Evolutionary conservation across 371 early-diverging fungal genomes (phyloP).

Genomic region (Dipsacomyces acuminosporus): DNA sequence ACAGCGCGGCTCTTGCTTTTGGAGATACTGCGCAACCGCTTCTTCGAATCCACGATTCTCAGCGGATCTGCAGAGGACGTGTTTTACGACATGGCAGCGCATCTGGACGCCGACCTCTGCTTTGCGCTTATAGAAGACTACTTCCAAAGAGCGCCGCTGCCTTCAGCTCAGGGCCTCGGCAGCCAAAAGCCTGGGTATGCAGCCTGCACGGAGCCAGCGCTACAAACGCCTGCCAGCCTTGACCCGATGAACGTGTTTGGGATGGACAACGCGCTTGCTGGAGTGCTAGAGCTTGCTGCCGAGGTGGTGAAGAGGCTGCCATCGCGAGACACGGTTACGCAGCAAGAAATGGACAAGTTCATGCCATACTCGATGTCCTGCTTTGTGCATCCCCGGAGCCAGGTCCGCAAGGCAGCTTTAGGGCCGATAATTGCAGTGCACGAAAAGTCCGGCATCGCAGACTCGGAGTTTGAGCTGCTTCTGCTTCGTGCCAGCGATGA

Average conservation of each 20-base stretch:
- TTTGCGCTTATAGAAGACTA: conserved; percentile 40
- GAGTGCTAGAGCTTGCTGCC: conserved; percentile 43
- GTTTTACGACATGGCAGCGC: conserved; percentile 39
- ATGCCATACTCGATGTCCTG: conserved; percentile 40
- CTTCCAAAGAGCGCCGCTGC: conserved; percentile 36
- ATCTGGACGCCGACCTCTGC: conserved; percentile 38
- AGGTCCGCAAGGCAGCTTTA: conserved; percentile 46
- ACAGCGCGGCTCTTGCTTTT: conserved; percentile 32
- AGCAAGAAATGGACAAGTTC: conserved; percentile 27
- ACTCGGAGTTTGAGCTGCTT: conserved; percentile 32
- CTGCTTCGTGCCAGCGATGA: conserved; percentile 21
- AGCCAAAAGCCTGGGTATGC: conserved; percentile 24
- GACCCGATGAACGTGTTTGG: conserved; percentile 40
- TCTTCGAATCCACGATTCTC: conserved; percentile 40
- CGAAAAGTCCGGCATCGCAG: conserved; percentile 23
- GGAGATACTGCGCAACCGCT: conserved; percentile 41
- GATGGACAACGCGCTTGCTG: conserved; percentile 45
- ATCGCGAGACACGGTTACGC: conserved; percentile 12
- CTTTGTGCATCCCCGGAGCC: conserved; percentile 43
- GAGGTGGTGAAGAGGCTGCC: conserved; percentile 27
- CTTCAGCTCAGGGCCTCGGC: conserved; percentile 5
- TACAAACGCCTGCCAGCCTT: conserved; percentile 15
- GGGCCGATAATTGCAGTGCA: conserved; percentile 31
- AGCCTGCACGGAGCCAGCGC: conserved; percentile 1
- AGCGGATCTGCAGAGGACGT: conserved; percentile 46